A percentile compares a stretch with the other conserved stretches of the same genome.
Evolutionary conservation across 2,329 filamentous ascomycete genomes (phyloP).

Genomic region (Remersonia thermophila): DNA sequence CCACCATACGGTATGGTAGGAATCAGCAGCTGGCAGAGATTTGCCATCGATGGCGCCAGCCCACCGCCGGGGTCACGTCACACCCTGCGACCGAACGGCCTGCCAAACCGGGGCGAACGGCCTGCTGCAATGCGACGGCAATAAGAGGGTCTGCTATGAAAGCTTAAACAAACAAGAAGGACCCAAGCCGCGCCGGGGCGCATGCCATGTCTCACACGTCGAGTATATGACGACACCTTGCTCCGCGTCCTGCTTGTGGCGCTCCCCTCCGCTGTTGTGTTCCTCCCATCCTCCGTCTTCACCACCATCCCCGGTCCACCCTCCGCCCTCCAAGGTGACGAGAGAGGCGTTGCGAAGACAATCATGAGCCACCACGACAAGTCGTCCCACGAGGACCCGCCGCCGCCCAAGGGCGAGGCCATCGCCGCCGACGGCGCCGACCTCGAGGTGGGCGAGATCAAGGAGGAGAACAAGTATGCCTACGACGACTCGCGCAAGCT

Average conservation of each 20-base stretch:
- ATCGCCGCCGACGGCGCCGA: no score
- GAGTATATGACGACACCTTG: background rate
- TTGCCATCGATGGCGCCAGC: slow-evolving; percentile 12
- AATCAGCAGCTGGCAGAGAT: background rate
- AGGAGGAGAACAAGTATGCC: slow-evolving; percentile 15
- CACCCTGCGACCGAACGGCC: background rate
- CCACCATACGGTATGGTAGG: slow-evolving; percentile 1
- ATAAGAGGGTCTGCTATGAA: no score
- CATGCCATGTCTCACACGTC: background rate
- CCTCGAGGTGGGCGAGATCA: slow-evolving; percentile 12
- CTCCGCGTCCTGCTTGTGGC: no score
- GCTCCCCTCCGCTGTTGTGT: no score
- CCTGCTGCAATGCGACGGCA: background rate
- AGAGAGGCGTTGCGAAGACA: no score
- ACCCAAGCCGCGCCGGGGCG: no score
- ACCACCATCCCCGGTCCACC: background rate
- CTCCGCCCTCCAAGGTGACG: background rate
- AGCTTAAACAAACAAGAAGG: no score
- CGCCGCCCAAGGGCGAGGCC: background rate
- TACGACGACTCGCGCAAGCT: slow-evolving; percentile 16
- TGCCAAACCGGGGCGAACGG: background rate
- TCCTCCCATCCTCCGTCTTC: background rate
- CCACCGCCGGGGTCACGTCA: slow-evolving; percentile 8
- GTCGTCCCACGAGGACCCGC: slow-evolving; percentile 10
- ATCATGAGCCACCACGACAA: slow-evolving; percentile 12